Conservation (phyloP, 2,329 filamentous ascomycete genomes). For the Fonsecaea multimorphosa region DNA sequence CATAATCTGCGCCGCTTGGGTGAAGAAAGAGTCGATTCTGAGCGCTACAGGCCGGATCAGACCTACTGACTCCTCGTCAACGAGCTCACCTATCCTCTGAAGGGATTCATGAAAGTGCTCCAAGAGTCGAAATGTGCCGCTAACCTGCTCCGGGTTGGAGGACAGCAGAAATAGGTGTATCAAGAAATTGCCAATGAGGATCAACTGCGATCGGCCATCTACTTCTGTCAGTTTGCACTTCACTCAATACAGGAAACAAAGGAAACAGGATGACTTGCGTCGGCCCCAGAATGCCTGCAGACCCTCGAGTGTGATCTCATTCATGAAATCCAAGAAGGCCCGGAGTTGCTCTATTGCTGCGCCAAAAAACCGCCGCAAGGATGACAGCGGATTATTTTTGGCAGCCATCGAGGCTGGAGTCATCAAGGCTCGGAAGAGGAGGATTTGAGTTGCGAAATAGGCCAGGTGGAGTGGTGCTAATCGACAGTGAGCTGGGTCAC, state of each 20-base stretch:
- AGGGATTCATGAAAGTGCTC: slow-evolving; percentile 40
- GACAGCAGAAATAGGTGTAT: slow-evolving; percentile 57
- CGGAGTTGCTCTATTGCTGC: slow-evolving; percentile 34
- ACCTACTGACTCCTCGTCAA: slow-evolving; percentile 35
- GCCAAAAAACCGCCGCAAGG: slow-evolving; percentile 38
- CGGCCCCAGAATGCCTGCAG: slow-evolving; percentile 55
- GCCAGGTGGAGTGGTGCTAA: slow-evolving; percentile 50
- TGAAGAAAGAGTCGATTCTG: slow-evolving; percentile 41
- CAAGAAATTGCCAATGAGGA: slow-evolving; percentile 57
- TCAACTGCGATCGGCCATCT: slow-evolving; percentile 53
- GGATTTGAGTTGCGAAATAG: slow-evolving; percentile 51
- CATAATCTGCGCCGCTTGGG: slow-evolving; percentile 37
- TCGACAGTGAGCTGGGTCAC: slow-evolving; percentile 8
- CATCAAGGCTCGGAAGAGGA: slow-evolving; percentile 55
- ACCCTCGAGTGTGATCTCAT: slow-evolving; percentile 41
- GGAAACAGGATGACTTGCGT: slow-evolving; percentile 46
- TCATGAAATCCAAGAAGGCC: slow-evolving; percentile 48
- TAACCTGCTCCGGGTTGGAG: slow-evolving; percentile 42
- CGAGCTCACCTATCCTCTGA: slow-evolving; percentile 35
- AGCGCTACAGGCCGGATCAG: slow-evolving; percentile 39
- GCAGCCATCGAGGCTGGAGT: slow-evolving; percentile 53
- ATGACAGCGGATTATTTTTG: slow-evolving; percentile 49
- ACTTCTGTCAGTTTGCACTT: slow-evolving; percentile 13
- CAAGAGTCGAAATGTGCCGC: slow-evolving; percentile 37
- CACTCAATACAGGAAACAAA: slow-evolving; percentile 2